These are phyloP conservation scores for Penicillium odoratum DNA, from an alignment of 495 filamentous ascomycete genomes.

Conservation along the genomic window DNA sequence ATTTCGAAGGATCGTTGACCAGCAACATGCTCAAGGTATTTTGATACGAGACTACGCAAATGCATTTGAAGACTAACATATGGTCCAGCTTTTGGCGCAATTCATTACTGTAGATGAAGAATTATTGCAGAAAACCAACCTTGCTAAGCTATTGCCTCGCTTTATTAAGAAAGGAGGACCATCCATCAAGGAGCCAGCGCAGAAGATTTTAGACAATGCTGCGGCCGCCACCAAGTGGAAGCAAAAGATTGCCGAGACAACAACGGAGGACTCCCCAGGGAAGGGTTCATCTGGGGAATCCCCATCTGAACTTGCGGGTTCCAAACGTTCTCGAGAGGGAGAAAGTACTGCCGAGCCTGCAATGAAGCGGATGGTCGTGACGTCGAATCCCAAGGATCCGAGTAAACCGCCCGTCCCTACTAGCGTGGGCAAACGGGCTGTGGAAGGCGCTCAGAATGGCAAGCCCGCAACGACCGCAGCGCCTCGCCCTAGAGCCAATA, in stretches of 20 bases:
- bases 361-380: slow-evolving; percentile 41
- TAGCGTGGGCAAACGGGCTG: slow-evolving; percentile 24
- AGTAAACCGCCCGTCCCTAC: slow-evolving; percentile 24
- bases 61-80: background rate
- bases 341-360: slow-evolving; percentile 41
- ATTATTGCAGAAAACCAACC: slow-evolving; percentile 63
- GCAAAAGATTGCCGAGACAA: slow-evolving; percentile 37
- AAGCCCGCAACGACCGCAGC: slow-evolving; percentile 33
- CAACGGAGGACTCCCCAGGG: slow-evolving; percentile 36
- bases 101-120: slow-evolving; percentile 65
- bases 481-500: slow-evolving; percentile 47
- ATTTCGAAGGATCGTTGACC: slow-evolving; percentile 62
- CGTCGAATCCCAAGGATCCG: slow-evolving; percentile 29
- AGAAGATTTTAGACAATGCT: slow-evolving; percentile 58
- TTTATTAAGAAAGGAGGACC: slow-evolving; percentile 67
- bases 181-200: slow-evolving; percentile 56
- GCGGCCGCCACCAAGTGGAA: slow-evolving; percentile 53
- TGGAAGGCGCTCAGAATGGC: slow-evolving; percentile 27
- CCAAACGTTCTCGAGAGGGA: slow-evolving; percentile 47
- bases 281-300: slow-evolving; percentile 27
- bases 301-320: slow-evolving; percentile 34
- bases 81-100: slow-evolving; percentile 55
- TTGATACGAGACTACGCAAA: background rate
- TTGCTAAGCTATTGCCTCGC: slow-evolving; percentile 61
- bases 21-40: slow-evolving; percentile 62